Conservation (phyloP, 306 rosid species). For the Cotoneaster glaucophyllus region DNA sequence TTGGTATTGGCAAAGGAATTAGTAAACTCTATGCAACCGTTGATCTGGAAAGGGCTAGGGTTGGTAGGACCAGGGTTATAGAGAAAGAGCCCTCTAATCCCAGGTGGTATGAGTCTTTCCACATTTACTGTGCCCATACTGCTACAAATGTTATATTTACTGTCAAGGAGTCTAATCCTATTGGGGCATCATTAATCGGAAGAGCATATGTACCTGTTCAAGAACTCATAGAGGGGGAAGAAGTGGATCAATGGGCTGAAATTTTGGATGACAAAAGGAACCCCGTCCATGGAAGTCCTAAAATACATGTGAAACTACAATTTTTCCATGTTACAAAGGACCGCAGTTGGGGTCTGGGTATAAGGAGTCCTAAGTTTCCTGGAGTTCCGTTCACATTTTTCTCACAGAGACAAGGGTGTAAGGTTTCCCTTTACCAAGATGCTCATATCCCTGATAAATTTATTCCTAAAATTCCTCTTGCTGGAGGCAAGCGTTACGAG, state of each 20-base stretch:
- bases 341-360: slow-evolving; percentile 37
- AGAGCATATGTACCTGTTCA: slow-evolving; percentile 34
- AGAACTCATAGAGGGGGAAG: slow-evolving; percentile 25
- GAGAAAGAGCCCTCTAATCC: slow-evolving; percentile 28
- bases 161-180: slow-evolving; percentile 36
- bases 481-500: slow-evolving; percentile 40
- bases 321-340: slow-evolving; percentile 39
- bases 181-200: slow-evolving; percentile 46
- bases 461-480: slow-evolving; percentile 41
- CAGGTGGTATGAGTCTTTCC: slow-evolving; percentile 44
- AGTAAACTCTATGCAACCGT: slow-evolving; percentile 33
- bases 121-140: slow-evolving; percentile 42
- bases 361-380: slow-evolving; percentile 38
- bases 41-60: slow-evolving; percentile 42
- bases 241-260: slow-evolving; percentile 39
- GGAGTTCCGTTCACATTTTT: slow-evolving; percentile 44
- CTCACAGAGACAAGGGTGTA: slow-evolving; percentile 43
- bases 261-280: slow-evolving; percentile 22
- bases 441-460: slow-evolving; percentile 46
- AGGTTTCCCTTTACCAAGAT: slow-evolving; percentile 37
- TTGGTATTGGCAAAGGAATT: slow-evolving; percentile 35
- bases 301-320: slow-evolving; percentile 38
- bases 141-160: slow-evolving; percentile 43
- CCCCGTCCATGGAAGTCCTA: slow-evolving; percentile 28
- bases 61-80: slow-evolving; percentile 42